phyloP scores from a whole-genome alignment of 257 asterid species.

The Jacaranda copaia region DNA sequence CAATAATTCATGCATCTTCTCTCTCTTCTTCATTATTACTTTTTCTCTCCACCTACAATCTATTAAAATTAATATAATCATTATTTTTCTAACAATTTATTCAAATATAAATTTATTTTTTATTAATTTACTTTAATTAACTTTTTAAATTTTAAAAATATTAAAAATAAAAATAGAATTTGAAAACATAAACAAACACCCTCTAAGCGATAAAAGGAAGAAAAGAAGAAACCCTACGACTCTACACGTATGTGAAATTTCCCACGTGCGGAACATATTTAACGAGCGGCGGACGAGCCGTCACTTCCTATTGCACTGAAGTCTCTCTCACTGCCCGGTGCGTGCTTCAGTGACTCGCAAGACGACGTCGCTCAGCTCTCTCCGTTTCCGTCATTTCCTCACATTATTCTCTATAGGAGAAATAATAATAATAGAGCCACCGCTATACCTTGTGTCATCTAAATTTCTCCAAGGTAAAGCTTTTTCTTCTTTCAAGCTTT shows the following conservation, averaged over 20 bases:
- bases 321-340: constrained; percentile 33
- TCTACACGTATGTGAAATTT: constrained; percentile 34
- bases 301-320: constrained; percentile 41
- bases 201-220: too few species aligned
- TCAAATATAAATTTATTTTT: too few species aligned
- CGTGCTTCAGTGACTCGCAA: neutral
- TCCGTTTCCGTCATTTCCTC: constrained; percentile 9
- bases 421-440: neutral
- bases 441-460: constrained; percentile 7
- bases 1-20: too few species aligned
- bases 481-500: neutral
- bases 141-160: too few species aligned
- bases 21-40: too few species aligned
- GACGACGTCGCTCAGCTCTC: constrained; percentile 42
- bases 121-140: too few species aligned
- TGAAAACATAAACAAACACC: too few species aligned
- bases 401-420: neutral
- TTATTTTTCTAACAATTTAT: too few species aligned
- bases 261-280: constrained; percentile 42
- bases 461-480: neutral
- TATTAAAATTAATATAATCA: too few species aligned
- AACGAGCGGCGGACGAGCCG: constrained; percentile 38
- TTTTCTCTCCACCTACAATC: too few species aligned
- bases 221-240: constrained; percentile 43
- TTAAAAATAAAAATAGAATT: too few species aligned